Conservation (phyloP, 2,329 filamentous ascomycete genomes). For the Aspergillus persii region DNA sequence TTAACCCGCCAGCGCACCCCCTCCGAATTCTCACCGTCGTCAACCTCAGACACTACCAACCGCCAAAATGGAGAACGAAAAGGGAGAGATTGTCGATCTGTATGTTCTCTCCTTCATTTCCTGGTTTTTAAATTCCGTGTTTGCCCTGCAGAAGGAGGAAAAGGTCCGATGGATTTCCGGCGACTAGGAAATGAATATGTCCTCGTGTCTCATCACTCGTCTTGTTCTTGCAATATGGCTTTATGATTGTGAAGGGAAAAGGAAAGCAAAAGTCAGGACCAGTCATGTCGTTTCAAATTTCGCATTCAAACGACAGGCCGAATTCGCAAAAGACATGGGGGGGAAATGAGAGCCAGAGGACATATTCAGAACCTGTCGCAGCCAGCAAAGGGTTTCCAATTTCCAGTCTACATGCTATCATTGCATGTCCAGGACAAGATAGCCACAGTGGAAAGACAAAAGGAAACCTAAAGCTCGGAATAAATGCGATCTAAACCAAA, state of each 20-base stretch:
- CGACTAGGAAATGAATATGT: neutral
- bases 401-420: neutral
- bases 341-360: neutral
- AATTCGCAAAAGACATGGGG: neutral
- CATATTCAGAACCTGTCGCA: neutral
- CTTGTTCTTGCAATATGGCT: neutral
- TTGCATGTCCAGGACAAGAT: neutral
- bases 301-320: neutral
- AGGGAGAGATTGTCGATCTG: conserved; percentile 99
- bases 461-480: neutral
- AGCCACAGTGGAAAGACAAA: neutral
- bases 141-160: neutral
- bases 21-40: conserved; percentile 32
- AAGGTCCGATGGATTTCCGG: neutral
- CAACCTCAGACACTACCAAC: conserved; percentile 38
- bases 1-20: conserved; percentile 30
- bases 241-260: neutral
- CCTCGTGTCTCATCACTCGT: neutral
- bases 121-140: conserved; percentile 9
- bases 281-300: neutral
- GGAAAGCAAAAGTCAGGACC: neutral
- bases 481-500: neutral
- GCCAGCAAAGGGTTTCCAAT: neutral
- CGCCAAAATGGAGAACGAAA: conserved; percentile 98
- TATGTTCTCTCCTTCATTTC: conserved; percentile 52